Evolutionary conservation across 2,329 filamentous ascomycete genomes (phyloP), one percentile per base, ranked within the genome.

Genomic region (Exophiala viscosa): DNA sequence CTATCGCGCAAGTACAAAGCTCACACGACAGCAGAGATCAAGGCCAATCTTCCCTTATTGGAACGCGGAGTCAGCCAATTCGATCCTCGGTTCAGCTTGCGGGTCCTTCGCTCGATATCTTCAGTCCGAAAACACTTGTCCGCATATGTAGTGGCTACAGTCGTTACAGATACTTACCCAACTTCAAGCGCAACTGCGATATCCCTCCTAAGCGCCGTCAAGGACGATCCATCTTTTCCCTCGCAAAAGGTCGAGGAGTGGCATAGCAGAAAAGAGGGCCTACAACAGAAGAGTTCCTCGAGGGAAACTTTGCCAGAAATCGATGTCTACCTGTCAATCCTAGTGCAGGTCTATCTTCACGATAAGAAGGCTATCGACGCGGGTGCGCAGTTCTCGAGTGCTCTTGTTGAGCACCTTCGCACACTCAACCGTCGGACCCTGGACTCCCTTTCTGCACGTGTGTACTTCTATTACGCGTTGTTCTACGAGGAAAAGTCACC

Each of bases 401-500:
- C 84, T 64, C 80, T 99, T 48, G 84, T 90, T 46, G 88, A 92
- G 67, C 86, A 87, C 67, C 86, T 97, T 69, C 90, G 95, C 66
- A 80, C 84, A 48, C 80, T 95, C 68, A 99, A 99, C 77, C 87
- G 93, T 58, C 86, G 93, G 64, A 97, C 93, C 18, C 77, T 99
- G 58, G 93, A 99, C 71, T 90, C 91, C 45, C 83, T 99, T 54
- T 88, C 91, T 54, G 90, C 92, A 60, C 95, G 95, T 73, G 90
- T 92, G 59, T 99, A 96, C 80, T 97, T 96, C 74, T 99, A 99
- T 79, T 96, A 90, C 74, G 90, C 90, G 18, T 79, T 97, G 64
- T 97, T 97, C 77, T 90, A 87, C 74, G 93, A 99, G 79, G 86
- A 95, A 71, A 82, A 95, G 57, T 83, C 85, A 55, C 91, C 92